A percentile compares a stretch with the other conserved stretches of the same genome.
Evolutionary conservation across 1,284 basidiomycete genomes (phyloP).

Genomic region (Fomitiporia mediterranea): DNA sequence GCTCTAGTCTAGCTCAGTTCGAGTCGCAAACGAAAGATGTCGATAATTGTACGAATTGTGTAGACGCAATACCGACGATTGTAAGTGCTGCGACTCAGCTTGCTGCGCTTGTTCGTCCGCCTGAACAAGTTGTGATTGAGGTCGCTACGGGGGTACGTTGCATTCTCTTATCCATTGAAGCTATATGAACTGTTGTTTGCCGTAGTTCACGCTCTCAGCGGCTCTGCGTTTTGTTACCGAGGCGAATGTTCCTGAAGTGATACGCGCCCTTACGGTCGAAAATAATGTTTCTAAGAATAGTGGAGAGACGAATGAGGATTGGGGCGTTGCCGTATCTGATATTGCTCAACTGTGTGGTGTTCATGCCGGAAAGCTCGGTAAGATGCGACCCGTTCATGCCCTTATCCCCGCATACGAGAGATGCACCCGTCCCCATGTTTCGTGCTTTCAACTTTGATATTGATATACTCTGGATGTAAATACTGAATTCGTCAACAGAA

Average conservation of each 20-base stretch:
- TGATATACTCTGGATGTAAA: neutral
- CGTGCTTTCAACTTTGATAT: neutral
- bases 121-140: constrained; percentile 11
- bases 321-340: constrained; percentile 22
- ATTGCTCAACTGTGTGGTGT: constrained; percentile 21
- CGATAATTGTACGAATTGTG: neutral
- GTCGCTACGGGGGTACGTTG: constrained; percentile 14
- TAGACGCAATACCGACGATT: neutral
- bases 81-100: constrained; percentile 13
- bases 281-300: too few species aligned
- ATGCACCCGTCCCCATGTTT: neutral
- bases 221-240: constrained; percentile 18
- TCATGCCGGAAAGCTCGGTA: constrained; percentile 24
- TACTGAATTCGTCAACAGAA: constrained; percentile 19
- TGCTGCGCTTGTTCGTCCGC: constrained; percentile 17
- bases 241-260: constrained; percentile 13
- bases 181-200: neutral
- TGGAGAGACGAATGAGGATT: neutral
- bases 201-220: constrained; percentile 18
- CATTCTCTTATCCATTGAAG: neutral
- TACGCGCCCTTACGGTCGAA: neutral
- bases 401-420: neutral
- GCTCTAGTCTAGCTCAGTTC: constrained; percentile 1
- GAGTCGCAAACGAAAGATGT: neutral
- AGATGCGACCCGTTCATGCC: neutral